These are phyloP conservation scores for Aschersonia sp. DNA, from an alignment of 2,329 filamentous ascomycete species.

Conservation along the genomic window DNA sequence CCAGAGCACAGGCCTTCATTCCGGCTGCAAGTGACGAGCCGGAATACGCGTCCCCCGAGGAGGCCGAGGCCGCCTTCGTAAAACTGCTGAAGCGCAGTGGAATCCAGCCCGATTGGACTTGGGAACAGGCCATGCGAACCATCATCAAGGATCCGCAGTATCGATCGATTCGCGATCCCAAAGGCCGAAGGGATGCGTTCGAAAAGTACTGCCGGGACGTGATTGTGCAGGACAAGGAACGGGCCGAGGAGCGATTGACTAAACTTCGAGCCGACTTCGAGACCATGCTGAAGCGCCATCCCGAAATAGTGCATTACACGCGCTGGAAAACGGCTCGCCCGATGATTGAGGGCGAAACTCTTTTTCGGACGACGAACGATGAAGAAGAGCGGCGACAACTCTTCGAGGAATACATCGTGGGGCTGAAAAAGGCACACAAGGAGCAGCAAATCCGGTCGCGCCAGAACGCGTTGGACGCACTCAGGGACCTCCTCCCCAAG, in stretches of 20 bases:
- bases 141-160: constrained; percentile 87
- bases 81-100: constrained; percentile 77
- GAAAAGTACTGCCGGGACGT: constrained; percentile 90
- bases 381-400: constrained; percentile 79
- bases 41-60: constrained; percentile 65
- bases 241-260: constrained; percentile 79
- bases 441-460: constrained; percentile 60
- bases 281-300: constrained; percentile 89
- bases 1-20: constrained; percentile 42
- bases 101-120: constrained; percentile 83
- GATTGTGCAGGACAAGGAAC: constrained; percentile 83
- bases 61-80: constrained; percentile 84
- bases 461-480: constrained; percentile 71
- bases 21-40: constrained; percentile 55
- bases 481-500: constrained; percentile 62
- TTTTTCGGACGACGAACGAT: constrained; percentile 80
- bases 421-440: constrained; percentile 66
- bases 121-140: constrained; percentile 76
- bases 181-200: constrained; percentile 78
- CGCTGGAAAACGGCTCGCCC: constrained; percentile 92
- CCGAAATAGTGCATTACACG: constrained; percentile 93
- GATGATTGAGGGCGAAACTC: constrained; percentile 88
- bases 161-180: constrained; percentile 82
- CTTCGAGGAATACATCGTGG: constrained; percentile 83
- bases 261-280: constrained; percentile 91